Evolutionary conservation across 164 flowering plant species (phyloP).

Genomic region (Saururus chinensis): DNA sequence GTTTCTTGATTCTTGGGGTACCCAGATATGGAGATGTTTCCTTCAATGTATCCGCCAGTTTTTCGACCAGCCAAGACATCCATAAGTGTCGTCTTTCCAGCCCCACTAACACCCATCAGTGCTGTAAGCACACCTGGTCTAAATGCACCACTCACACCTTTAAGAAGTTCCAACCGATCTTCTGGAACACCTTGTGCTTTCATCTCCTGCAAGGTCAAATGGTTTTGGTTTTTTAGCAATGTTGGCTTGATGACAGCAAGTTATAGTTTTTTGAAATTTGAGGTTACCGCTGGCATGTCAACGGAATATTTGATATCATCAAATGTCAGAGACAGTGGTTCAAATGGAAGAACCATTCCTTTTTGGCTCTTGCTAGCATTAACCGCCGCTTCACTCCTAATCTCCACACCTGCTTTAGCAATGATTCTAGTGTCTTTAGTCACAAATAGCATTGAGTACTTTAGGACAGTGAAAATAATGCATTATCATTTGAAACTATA

Average conservation of each 20-base stretch:
- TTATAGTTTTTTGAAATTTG: neutral
- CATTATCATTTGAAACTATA: neutral
- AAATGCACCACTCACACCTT: conserved; percentile 40
- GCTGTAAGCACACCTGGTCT: conserved; percentile 56
- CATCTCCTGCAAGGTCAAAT: conserved; percentile 39
- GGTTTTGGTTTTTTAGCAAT: neutral
- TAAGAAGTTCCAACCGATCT: conserved; percentile 30
- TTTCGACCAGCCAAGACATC: conserved; percentile 48
- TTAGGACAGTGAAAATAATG: neutral
- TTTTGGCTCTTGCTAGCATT: conserved; percentile 12
- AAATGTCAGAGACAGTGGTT: conserved; percentile 38
- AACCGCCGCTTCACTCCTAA: conserved; percentile 10
- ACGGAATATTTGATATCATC: conserved; percentile 37
- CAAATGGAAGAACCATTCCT: conserved; percentile 54
- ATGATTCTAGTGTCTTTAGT: neutral
- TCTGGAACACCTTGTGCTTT: conserved; percentile 31
- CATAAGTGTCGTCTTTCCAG: conserved; percentile 52
- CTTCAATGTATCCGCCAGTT: conserved; percentile 42
- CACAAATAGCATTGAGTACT: neutral
- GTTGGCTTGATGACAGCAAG: neutral
- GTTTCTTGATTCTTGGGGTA: conserved; percentile 46
- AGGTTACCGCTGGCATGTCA: conserved; percentile 45
- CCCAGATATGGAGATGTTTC: conserved; percentile 36
- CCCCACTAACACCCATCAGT: conserved; percentile 55
- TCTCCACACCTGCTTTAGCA: neutral